phyloP scores from a whole-genome alignment of 1,284 basidiomycete species.

The Taiwanofungus camphoratus region DNA sequence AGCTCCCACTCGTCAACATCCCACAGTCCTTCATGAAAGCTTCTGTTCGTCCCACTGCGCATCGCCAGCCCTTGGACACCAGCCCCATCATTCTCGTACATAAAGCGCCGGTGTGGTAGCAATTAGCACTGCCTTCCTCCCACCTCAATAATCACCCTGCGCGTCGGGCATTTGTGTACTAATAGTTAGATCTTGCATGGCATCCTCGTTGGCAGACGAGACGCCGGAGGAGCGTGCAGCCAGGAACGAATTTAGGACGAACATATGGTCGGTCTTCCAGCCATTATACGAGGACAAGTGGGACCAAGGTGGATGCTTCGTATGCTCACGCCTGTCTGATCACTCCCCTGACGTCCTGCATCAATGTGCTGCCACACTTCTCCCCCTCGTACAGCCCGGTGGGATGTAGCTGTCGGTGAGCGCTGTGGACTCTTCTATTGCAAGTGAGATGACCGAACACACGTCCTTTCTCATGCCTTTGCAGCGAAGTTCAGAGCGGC shows the following conservation, averaged over 20 bases:
- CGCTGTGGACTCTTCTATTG: neutral
- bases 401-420: constrained; percentile 25
- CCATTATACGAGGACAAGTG: constrained; percentile 28
- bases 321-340: neutral
- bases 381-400: constrained; percentile 16
- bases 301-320: constrained; percentile 22
- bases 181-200: constrained; percentile 10
- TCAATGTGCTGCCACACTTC: neutral
- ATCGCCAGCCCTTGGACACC: too few relatives aligned
- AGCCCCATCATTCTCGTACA: too few relatives aligned
- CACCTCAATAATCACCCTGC: too few relatives aligned
- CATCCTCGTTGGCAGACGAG: constrained; percentile 11
- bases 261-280: constrained; percentile 27
- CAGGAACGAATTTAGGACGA: constrained; percentile 25
- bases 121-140: too few relatives aligned
- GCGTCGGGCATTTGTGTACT: too few relatives aligned
- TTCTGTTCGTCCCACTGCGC: too few relatives aligned
- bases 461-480: too few relatives aligned
- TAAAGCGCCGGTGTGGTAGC: too few relatives aligned
- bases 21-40: neutral
- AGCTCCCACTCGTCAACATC: constrained; percentile 3
- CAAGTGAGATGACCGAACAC: neutral
- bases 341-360: neutral
- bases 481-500: constrained; percentile 22
- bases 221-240: constrained; percentile 24